Percentiles rank a stretch among this genome's conserved stretches.
These are phyloP conservation scores for Caulochytrium protostelioides DNA, from an alignment of 371 early-diverging fungal species.

Conservation along the genomic window DNA sequence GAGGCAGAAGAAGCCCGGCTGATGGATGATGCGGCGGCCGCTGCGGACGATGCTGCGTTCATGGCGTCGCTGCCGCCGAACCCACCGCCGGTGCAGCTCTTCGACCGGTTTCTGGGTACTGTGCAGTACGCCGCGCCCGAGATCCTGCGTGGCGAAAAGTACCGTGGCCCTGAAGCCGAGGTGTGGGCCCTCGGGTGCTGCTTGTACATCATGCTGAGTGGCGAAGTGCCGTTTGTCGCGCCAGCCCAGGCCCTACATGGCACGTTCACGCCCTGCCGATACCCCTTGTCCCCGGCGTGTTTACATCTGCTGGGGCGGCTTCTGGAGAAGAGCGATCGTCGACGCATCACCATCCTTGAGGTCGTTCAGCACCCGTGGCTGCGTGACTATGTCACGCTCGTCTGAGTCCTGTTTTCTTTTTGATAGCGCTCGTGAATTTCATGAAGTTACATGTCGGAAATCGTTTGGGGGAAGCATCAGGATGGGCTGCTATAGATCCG, in stretches of 20 bases:
- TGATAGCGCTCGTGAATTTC: too few species aligned
- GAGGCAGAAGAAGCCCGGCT: too few species aligned
- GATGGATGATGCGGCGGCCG: too few species aligned
- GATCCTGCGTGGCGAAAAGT: slow-evolving; percentile 41
- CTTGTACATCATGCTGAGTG: slow-evolving; percentile 43
- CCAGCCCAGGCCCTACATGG: slow-evolving; percentile 19
- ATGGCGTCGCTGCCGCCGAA: too few species aligned
- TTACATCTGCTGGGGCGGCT: slow-evolving; percentile 37
- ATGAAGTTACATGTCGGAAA: too few species aligned
- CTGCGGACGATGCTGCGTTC: too few species aligned
- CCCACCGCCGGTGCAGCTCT: too few species aligned
- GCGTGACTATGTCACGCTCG: too few species aligned
- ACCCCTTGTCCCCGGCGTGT: slow-evolving; percentile 27
- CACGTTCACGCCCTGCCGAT: slow-evolving; percentile 22
- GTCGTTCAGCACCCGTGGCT: slow-evolving; percentile 43
- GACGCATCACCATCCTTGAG: slow-evolving; percentile 36
- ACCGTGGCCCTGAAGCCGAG: slow-evolving; percentile 53
- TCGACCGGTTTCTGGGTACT: too few species aligned
- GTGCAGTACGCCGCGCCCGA: slow-evolving; percentile 48
- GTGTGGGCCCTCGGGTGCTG: slow-evolving; percentile 59
- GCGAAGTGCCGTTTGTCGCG: slow-evolving; percentile 42
- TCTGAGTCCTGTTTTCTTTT: too few species aligned
- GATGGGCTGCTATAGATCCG: too few species aligned
- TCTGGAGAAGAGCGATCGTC: slow-evolving; percentile 30
- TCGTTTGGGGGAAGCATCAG: too few species aligned